These are phyloP conservation scores for Citrus mangshanensis DNA, from an alignment of 345 rosid genomes.

Conservation along the genomic window DNA sequence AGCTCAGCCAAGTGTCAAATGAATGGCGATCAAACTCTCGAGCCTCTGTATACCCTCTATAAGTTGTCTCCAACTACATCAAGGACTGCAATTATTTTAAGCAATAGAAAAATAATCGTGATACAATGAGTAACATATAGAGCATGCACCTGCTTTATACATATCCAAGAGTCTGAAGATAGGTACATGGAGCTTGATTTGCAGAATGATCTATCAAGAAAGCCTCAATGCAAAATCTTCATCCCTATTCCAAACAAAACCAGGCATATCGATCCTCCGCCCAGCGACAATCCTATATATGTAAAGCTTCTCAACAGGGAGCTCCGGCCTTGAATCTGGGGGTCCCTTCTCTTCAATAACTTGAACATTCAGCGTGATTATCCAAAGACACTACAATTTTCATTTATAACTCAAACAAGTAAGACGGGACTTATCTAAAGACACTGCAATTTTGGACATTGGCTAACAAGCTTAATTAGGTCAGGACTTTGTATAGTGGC, in stretches of 20 bases:
- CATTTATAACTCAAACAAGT: not conserved
- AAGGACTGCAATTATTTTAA: constrained; percentile 25
- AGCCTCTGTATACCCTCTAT: too few relatives aligned
- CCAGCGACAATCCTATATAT: too few relatives aligned
- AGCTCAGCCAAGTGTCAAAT: too few relatives aligned
- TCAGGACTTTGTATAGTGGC: constrained; percentile 59
- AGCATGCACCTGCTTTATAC: constrained; percentile 30
- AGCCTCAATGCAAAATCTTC: too few relatives aligned
- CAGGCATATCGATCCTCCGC: too few relatives aligned
- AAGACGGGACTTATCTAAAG: constrained; percentile 56
- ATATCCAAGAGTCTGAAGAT: constrained; percentile 3
- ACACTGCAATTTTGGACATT: constrained; percentile 67
- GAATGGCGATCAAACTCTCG: too few relatives aligned
- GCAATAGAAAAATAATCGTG: constrained; percentile 22
- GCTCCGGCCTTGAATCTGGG: too few relatives aligned
- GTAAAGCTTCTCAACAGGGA: too few relatives aligned
- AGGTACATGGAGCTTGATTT: not conserved
- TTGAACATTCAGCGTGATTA: too few relatives aligned
- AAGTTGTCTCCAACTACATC: too few relatives aligned
- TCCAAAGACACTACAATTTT: not conserved
- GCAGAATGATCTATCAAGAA: not conserved
- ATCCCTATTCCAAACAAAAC: too few relatives aligned
- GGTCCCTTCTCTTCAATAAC: too few relatives aligned
- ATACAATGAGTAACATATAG: constrained; percentile 17
- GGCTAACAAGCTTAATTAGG: constrained; percentile 62